Evolutionary conservation across 2,329 filamentous ascomycete genomes (phyloP), one percentile per base, ranked within the genome.

Genomic region (Sclerotinia sclerotiorum): DNA sequence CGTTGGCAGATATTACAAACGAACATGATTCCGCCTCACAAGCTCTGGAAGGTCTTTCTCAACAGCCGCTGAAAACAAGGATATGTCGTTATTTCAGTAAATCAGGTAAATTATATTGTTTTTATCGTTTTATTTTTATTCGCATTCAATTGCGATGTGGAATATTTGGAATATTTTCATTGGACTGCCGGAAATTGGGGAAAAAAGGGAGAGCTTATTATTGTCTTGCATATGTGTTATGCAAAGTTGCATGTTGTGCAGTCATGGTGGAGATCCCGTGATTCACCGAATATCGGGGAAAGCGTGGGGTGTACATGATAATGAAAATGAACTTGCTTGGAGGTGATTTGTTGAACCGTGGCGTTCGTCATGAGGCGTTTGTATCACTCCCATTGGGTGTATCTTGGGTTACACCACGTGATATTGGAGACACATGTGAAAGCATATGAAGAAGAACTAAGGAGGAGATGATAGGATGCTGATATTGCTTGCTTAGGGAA

Each of bases 401-500:
- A 64, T 51, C 63, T 64, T 65, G 61, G 48, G 70, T 72, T 68
- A 70, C 69, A 72, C 69, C 73, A 75, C 74, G 75, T 75, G 74
- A 76, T 68, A 63, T 73, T 56, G 66, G 66, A 68, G 49, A 44
- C 66, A 65, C 49, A 68, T 68, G 49, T 64, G 66, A 57, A 68
- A 64, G 58, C 52, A 63, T 49, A 68, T 61, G 68, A 68, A 61
- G 70, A 69, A 58, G 65, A 24, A 44, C 46, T 21, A 35, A 68
- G 70, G 56, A 72, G 70, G 70, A 69, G 55, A 68, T 69, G 63
- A 65, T 67, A 68, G 70, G 70, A 17, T 58, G 69, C 75, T 76
- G 69, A 77, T 69, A 55, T 48, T 62, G 65, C 42, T 24, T 29
- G 35, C 19, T 84, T 82, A 85, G 75, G 75, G 46, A 69, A 57